Evolutionary conservation across 495 filamentous ascomycete genomes (phyloP), one percentile per base, ranked within the genome.

Genomic region (Xeromyces bisporus): DNA sequence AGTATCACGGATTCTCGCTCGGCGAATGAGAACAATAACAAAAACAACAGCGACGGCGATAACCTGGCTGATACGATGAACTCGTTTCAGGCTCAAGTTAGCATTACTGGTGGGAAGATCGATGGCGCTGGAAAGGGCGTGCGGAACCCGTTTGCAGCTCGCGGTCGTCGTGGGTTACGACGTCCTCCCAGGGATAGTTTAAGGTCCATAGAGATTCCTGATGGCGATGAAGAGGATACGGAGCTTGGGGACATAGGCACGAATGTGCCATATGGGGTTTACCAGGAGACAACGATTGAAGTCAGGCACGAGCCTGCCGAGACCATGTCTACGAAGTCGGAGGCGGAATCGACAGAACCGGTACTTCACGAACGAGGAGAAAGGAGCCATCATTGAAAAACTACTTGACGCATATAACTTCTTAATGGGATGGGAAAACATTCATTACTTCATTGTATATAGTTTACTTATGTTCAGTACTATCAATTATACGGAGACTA

Each of bases 281-380:
- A 56, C 34, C 55, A 59, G 27, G 48, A 59, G 33, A 59, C 55
- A 15, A 56, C 52, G 10, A 55, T 59, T 33, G 55, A 59, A 39
- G 56, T 59, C 27, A 48, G 48, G 21, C 51, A 55, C 23, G 55
- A 59, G 41, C 46, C 20, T 21, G 4, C 4, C 20, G 20, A 21
- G 20, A 21, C 5, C 9, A 9, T 21, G 9, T 21, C 20, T 21
- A 9, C 9, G 20, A 9, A 21, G 20, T 21, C 20, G 20, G 9
- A 4, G 20, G 20, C 9, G 20, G 20, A 21, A 9, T 21, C 20
- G 20, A 21, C 20, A 9, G 20, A 21, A 5, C 20, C 20, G 9
- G 20, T 21, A 4, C 20, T 21, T 21, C 20, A n/a, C 20, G 4
- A 21, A 21, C 5, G 20, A 21, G 4, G 20, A 9, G 20, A 21